Conservation (phyloP, 305 asterid genomes). For the Ilex paraguariensis region DNA sequence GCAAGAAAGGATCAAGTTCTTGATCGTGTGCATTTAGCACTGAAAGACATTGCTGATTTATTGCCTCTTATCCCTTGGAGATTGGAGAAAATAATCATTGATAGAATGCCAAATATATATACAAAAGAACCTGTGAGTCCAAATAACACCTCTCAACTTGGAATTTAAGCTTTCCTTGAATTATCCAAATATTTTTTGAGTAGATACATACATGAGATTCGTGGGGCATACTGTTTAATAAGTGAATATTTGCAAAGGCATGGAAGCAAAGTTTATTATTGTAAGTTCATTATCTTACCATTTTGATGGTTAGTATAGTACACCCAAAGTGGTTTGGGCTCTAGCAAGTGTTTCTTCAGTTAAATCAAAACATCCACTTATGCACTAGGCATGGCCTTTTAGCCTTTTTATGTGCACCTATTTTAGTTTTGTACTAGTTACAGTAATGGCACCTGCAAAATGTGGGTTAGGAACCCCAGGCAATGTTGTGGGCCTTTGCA, state of each 20-base stretch:
- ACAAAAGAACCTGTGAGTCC: constrained; percentile 53
- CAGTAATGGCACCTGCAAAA: too few relatives aligned
- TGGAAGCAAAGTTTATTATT: not conserved
- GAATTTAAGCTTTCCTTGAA: not conserved
- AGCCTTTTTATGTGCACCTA: too few relatives aligned
- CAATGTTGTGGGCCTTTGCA: too few relatives aligned
- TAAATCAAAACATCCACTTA: too few relatives aligned
- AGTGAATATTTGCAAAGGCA: not conserved
- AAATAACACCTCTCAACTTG: not conserved
- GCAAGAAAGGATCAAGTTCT: constrained; percentile 71
- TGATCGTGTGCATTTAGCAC: constrained; percentile 69
- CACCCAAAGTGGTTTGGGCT: not conserved
- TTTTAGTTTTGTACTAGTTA: too few relatives aligned
- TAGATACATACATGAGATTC: not conserved
- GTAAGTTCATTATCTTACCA: not conserved
- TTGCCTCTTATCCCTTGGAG: constrained; percentile 80
- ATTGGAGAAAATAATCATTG: constrained; percentile 57
- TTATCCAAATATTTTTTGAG: not conserved
- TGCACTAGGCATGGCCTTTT: too few relatives aligned
- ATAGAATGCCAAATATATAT: constrained; percentile 54
- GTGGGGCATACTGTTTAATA: not conserved
- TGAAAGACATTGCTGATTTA: constrained; percentile 53
- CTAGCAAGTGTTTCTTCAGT: too few relatives aligned
- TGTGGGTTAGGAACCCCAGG: too few relatives aligned
- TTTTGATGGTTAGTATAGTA: not conserved